These are phyloP conservation scores for Fusarium chlamydosporum DNA, from an alignment of 2,329 filamentous ascomycete species.

Conservation along the genomic window DNA sequence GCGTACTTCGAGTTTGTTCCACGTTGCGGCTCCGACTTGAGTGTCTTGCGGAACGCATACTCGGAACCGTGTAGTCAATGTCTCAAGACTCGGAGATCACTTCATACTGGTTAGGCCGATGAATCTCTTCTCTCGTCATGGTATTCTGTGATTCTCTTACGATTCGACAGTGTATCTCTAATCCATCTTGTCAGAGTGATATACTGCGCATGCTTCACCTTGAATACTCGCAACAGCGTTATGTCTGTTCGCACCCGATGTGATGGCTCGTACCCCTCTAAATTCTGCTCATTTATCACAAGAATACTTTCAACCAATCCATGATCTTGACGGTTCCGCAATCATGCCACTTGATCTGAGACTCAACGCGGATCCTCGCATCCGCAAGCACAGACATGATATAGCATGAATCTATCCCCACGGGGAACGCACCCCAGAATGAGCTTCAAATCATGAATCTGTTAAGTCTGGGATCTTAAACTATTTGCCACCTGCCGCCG, in stretches of 20 bases:
- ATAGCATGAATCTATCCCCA: slow-evolving; percentile 39
- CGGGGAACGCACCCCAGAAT: slow-evolving; percentile 22
- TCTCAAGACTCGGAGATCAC: not conserved
- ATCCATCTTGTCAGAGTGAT: not conserved
- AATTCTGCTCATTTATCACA: not conserved
- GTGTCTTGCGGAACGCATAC: not conserved
- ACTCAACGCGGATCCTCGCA: slow-evolving; percentile 20
- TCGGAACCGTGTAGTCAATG: not conserved
- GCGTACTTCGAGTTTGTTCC: not conserved
- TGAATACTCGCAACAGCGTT: too few relatives aligned
- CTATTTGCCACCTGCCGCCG: not conserved
- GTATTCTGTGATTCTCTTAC: too few relatives aligned
- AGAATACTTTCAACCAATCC: too few relatives aligned
- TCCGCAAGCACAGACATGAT: slow-evolving; percentile 21
- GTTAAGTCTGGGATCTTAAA: slow-evolving; percentile 5
- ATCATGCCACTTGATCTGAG: slow-evolving; percentile 29
- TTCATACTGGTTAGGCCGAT: not conserved
- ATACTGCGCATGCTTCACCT: not conserved
- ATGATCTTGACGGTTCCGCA: slow-evolving; percentile 11
- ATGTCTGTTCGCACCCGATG: too few relatives aligned
- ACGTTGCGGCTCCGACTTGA: not conserved
- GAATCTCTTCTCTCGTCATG: too few relatives aligned
- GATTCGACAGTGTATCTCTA: too few relatives aligned
- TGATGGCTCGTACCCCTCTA: not conserved
- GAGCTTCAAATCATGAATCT: not conserved